Evolutionary conservation across 345 rosid genomes (phyloP).

Genomic region (Hibiscus tridactylites): DNA sequence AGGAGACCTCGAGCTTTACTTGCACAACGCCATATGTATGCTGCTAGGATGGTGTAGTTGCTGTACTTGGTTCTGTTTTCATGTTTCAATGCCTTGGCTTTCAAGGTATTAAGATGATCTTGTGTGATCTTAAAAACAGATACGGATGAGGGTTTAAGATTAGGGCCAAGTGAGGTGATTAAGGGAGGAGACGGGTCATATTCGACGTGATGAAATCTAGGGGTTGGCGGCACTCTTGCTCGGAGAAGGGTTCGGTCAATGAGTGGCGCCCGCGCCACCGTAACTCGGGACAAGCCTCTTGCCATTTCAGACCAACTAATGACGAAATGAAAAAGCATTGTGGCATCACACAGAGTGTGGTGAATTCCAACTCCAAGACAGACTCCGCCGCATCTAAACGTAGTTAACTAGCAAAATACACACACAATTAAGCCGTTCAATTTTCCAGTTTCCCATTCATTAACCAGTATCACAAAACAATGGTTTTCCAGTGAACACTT

Average conservation of each 20-base stretch:
- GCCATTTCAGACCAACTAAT: not conserved
- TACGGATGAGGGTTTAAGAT: not conserved
- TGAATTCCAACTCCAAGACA: not conserved
- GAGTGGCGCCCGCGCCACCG: not conserved
- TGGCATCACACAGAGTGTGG: too few relatives aligned
- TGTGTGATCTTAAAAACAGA: not conserved
- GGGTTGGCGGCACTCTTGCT: not conserved
- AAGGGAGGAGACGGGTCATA: not conserved
- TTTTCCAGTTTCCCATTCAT: too few relatives aligned
- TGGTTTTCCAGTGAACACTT: constrained; percentile 19
- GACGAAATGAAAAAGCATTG: not conserved
- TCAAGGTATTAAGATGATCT: not conserved
- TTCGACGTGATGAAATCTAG: not conserved
- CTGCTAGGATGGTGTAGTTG: not conserved
- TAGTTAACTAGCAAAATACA: constrained; percentile 41
- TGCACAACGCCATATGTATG: not conserved
- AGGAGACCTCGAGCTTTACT: not conserved
- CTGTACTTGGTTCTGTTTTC: not conserved
- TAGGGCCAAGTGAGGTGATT: not conserved
- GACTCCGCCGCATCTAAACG: constrained; percentile 63
- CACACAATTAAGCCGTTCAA: not conserved
- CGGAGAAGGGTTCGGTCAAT: not conserved
- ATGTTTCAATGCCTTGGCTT: not conserved
- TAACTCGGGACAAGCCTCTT: not conserved
- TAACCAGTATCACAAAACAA: too few relatives aligned